Evolutionary conservation across 2,329 filamentous ascomycete species (phyloP), one percentile per base, ranked within the genome.

Genomic region (Dactylellina drechsleri): DNA sequence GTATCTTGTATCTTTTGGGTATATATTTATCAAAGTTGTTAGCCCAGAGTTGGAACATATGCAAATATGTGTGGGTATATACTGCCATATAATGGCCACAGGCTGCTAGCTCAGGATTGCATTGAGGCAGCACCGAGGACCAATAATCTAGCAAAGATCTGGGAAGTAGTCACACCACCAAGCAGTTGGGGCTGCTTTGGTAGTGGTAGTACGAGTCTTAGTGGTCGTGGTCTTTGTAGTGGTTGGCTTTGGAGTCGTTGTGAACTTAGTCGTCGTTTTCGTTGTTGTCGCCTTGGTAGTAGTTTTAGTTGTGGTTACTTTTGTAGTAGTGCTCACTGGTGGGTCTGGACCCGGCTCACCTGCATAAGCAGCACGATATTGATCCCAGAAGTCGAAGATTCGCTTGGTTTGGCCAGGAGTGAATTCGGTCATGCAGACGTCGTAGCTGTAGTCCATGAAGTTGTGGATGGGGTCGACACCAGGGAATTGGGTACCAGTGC

Each of bases 341-440:
- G 67, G 60, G 23, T 58, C 57, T 40, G 64, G 58, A 18, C 58
- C 59, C 13, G 66, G 66, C 23, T 64, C 23, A 28, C 66, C 66
- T n/a, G 59, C 59, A 47, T 31, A 52, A 13, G 54, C 10, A 67
- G 78, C 79, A 41, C 83, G 82, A 80, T 82, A 84, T 28, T 77
- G 66, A 56, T 78, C 77, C 82, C 81, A 84, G 75, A 80, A 80
- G 74, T 80, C 82, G 78, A 81, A 80, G 79, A 84, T 83, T 66
- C 83, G 83, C 31, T 79, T 80, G 50, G 79, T 77, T 79, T 85
- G 84, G 8, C 82, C 83, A 15, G 81, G 45, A 4, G 83, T 84
- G 80, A 85, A 85, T 79, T 83, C 82, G 45, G 81, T 79, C 79
- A 84, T 84, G 81, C 84, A 85, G 72, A 79, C 66, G 54, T 86